Evolutionary conservation across 495 filamentous ascomycete genomes (phyloP), one percentile per base, ranked within the genome.

Genomic region (Cetradonia linearis): DNA sequence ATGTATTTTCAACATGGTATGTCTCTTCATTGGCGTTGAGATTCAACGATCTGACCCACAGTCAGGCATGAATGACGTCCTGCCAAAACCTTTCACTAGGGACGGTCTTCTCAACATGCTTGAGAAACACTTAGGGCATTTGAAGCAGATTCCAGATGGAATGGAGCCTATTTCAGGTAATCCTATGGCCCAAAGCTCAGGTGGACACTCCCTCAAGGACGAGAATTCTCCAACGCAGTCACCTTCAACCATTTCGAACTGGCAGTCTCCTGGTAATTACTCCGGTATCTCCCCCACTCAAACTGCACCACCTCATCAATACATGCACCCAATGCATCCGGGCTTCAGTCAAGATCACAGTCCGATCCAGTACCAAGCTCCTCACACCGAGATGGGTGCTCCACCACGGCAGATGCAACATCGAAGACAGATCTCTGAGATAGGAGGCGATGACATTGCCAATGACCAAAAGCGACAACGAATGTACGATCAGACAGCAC

Each of bases 1-100:
- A 91, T 92, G 73, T 98, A 98, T 69, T 97, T 96, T 75, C 84
- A 90, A 63, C 91, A 94, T 76, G 93, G 93, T 96, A 78, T 75
- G 86, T 68, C 27, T n/a, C 37, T 58, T 40, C 54, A 42, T 27
- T 61, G 27, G 53, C 42, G 40, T 48, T 53, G 47, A 14, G 13
- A 27, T 62, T 33, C 58, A 13, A 6, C 46, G 31, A 56, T 56
- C 68, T 71, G 62, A 70, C 55, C 34, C 27, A 11, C 44, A 62
- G 38, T 13, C 64, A 96, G 93, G 93, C n/a, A 98, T 98, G 93
- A 93, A 96, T 68, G 93, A 96, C 68, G 91, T 98, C 11, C 77
- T 98, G 53, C 92, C 93, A 0, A 98, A 98, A 66, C 93, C 93
- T 0, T 98, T 98, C 70, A 98, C 92, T 3, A 91, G 91, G 69